phyloP scores from a whole-genome alignment of 208 protist genomes.

The Trypanosoma conorhini region DNA sequence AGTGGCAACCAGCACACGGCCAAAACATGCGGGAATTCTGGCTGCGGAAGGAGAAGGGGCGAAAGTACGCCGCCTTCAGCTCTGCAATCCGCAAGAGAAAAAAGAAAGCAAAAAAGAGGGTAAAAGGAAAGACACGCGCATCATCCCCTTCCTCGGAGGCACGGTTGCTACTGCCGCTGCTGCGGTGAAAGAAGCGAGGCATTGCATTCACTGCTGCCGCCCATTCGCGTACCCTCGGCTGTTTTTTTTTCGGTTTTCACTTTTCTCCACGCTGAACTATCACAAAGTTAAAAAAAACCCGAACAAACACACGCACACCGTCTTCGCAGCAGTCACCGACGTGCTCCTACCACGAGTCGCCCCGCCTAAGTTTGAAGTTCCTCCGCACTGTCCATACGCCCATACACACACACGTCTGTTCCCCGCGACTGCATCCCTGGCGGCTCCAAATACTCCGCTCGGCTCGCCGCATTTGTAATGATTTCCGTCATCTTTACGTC shows the following conservation, averaged over 20 bases:
- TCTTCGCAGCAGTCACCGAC: too few relatives aligned
- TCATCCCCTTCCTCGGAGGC: too few relatives aligned
- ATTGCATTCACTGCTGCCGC: too few relatives aligned
- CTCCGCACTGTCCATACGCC: not conserved
- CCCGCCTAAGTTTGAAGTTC: too few relatives aligned
- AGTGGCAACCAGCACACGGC: slow-evolving; percentile 1
- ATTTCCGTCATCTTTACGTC: not conserved
- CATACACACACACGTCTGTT: slow-evolving; percentile 8
- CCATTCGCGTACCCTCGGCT: not conserved
- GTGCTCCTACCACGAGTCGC: too few relatives aligned
- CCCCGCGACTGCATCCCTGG: not conserved
- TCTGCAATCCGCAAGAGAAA: slow-evolving; percentile 12
- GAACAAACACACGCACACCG: too few relatives aligned
- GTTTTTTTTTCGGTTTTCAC: slow-evolving; percentile 14
- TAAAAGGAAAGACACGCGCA: not conserved
- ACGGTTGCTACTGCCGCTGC: slow-evolving; percentile 13
- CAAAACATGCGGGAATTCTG: not conserved
- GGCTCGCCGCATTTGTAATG: not conserved
- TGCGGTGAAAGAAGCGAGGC: not conserved
- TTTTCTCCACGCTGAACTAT: not conserved
- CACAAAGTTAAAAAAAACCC: slow-evolving; percentile 4
- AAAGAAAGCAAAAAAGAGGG: slow-evolving; percentile 12
- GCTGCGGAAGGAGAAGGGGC: not conserved
- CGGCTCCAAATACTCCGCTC: not conserved
- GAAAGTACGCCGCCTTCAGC: not conserved